Evolutionary conservation across 2,329 filamentous ascomycete genomes (phyloP).

Genomic region (Fusarium albosuccineum): DNA sequence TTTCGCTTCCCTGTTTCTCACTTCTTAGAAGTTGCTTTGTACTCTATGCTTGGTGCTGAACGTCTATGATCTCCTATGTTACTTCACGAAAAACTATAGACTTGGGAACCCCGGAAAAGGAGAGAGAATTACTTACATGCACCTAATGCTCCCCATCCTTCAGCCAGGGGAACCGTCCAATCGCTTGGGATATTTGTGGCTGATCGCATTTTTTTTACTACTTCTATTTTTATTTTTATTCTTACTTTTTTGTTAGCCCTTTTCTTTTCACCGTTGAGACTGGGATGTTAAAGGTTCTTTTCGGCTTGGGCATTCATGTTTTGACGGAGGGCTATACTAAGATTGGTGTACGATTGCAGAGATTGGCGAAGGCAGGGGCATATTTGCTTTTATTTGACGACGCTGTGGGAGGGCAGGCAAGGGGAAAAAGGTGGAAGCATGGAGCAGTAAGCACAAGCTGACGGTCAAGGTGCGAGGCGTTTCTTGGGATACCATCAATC

Average conservation of each 20-base stretch:
- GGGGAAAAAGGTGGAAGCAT: slow-evolving; percentile 6
- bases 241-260: slow-evolving; percentile 37
- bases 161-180: slow-evolving; percentile 42
- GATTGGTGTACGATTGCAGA: slow-evolving; percentile 32
- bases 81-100: slow-evolving; percentile 45
- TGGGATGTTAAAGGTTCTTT: slow-evolving; percentile 30
- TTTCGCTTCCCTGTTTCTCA: slow-evolving; percentile 30
- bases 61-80: slow-evolving; percentile 46
- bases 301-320: slow-evolving; percentile 29
- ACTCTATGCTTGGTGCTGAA: slow-evolving; percentile 30
- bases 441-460: slow-evolving; percentile 14
- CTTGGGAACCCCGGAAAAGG: slow-evolving; percentile 44
- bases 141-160: slow-evolving; percentile 44
- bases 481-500: slow-evolving; percentile 23
- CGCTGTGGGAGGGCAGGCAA: slow-evolving; percentile 1
- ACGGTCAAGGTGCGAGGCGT: slow-evolving; percentile 11
- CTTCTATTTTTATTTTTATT: slow-evolving; percentile 9
- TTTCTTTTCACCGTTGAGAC: slow-evolving; percentile 27
- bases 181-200: slow-evolving; percentile 42
- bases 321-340: slow-evolving; percentile 36
- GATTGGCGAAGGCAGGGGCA: slow-evolving; percentile 25
- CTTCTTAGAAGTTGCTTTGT: slow-evolving; percentile 33
- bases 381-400: slow-evolving; percentile 19
- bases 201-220: slow-evolving; percentile 35
- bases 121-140: slow-evolving; percentile 46